Evolutionary conservation across 2,329 filamentous ascomycete species (phyloP), one percentile per base, ranked within the genome.

Genomic region (Clarireedia sp.): DNA sequence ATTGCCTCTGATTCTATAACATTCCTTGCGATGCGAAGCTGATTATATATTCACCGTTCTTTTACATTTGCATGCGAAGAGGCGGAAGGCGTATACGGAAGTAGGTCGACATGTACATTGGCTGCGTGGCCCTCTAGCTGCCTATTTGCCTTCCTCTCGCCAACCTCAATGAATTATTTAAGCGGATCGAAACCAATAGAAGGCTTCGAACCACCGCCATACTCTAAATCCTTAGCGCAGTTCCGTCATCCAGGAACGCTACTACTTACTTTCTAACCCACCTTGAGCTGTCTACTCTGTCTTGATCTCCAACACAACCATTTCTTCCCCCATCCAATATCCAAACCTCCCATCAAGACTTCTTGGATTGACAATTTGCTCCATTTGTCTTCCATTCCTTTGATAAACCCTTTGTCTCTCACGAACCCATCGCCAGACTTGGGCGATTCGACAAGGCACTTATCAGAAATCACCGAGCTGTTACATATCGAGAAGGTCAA

Each of bases 191-290:
- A 54, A 10, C 52, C 52, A 54, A 54, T 54, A 48, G 51, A 54
- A 54, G 29, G 29, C 29, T 14, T 33, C 12, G 29, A 33, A 33
- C 12, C 29, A 10, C 29, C 12, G 10, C 29, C 29, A 12, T 14
- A 33, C 12, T 19, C 43, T 29, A 43, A 7, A 40, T 26, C 14
- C n/a, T 54, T 54, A 48, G 51, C 45, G 51, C n/a, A 26, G 24
- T 54, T 54, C 52, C 52, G 52, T 54, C 52, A 54, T 54, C 38
- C 48, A 54, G 26, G 24, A 48, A 54, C 52, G 17, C 52, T 54
- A 49, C 52, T 41, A 41, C 38, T 41, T 41, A 41, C 29, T 33
- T 33, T 51, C 14, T 16, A 51, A 43, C 49, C 45, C 23, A 36
- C 49, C 26, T 53, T 26, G 23, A 53, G 51, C 51, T 53, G 51